A percentile compares a stretch with the other conserved stretches of the same genome.
These are phyloP conservation scores for Trichosporon ovoides DNA, from an alignment of 1,284 basidiomycete species.

Conservation along the genomic window DNA sequence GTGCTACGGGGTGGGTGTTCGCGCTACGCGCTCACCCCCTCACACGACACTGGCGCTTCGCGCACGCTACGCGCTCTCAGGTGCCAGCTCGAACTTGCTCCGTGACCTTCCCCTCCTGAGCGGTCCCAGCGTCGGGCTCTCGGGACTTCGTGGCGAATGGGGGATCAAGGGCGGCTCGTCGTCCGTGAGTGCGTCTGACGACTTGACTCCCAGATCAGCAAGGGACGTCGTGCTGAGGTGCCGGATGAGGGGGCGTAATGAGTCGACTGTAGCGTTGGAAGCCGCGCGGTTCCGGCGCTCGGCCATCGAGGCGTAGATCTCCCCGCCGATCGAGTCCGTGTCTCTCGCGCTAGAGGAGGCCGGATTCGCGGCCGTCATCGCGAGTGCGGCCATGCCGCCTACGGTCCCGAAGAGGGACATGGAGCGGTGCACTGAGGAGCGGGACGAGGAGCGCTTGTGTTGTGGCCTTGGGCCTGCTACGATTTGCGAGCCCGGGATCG, in stretches of 20 bases:
- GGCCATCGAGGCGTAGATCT: no score
- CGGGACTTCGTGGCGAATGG: constrained; percentile 17
- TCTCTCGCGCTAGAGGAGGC: neutral
- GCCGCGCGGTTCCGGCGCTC: no score
- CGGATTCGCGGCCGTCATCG: constrained; percentile 9
- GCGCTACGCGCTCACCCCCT: neutral
- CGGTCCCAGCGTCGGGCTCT: neutral
- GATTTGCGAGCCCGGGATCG: neutral
- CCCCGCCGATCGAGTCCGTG: constrained; percentile 15
- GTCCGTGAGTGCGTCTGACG: constrained; percentile 9
- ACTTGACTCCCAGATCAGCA: constrained; percentile 14
- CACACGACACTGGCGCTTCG: neutral
- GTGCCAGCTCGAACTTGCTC: neutral
- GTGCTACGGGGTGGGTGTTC: no score
- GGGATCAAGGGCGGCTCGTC: constrained; percentile 28
- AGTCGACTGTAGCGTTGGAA: constrained; percentile 11
- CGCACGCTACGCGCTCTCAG: neutral
- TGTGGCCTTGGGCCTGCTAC: neutral
- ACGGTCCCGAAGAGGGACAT: constrained; percentile 40
- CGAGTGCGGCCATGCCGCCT: constrained; percentile 34
- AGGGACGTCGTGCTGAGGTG: constrained; percentile 27
- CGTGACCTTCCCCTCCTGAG: neutral
- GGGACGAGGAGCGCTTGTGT: neutral
- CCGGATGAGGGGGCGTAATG: constrained; percentile 26
- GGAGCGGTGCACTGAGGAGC: constrained; percentile 22